Conservation (phyloP, 2,329 filamentous ascomycete genomes). For the Microascus cirrosus region DNA sequence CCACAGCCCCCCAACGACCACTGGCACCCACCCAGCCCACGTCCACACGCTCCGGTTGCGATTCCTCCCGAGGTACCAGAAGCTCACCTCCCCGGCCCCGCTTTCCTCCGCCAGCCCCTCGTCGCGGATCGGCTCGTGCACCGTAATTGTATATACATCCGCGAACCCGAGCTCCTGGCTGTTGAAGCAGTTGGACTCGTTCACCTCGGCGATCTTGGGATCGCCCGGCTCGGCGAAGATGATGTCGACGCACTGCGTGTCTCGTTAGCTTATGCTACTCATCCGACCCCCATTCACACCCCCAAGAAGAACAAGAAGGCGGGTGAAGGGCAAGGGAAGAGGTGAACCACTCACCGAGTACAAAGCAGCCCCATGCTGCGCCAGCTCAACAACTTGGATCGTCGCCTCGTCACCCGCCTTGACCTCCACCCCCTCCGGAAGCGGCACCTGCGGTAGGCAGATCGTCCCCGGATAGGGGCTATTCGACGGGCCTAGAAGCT, state of each 20-base stretch:
- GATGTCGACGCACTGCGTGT: slow-evolving; percentile 79
- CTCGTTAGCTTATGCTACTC: not conserved
- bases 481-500: slow-evolving; percentile 72
- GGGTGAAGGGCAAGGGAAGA: not conserved
- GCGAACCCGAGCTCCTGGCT: slow-evolving; percentile 66
- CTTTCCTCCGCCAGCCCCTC: slow-evolving; percentile 8
- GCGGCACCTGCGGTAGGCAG: slow-evolving; percentile 79
- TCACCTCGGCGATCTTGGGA: slow-evolving; percentile 56
- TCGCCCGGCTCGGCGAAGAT: slow-evolving; percentile 76
- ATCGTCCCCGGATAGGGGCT: slow-evolving; percentile 79
- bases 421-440: slow-evolving; percentile 61
- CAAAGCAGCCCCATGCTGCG: slow-evolving; percentile 71
- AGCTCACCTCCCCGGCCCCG: slow-evolving; percentile 1
- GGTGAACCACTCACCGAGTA: slow-evolving; percentile 53
- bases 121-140: slow-evolving; percentile 25
- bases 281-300: too few species aligned
- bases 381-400: slow-evolving; percentile 77
- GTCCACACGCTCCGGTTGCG: not conserved
- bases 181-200: slow-evolving; percentile 80
- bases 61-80: slow-evolving; percentile 2
- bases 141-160: slow-evolving; percentile 60
- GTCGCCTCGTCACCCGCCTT: slow-evolving; percentile 80
- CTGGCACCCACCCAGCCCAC: not conserved
- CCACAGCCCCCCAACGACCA: not conserved
- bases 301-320: too few species aligned